Conservation (phyloP, 1,284 basidiomycete genomes). For the Cryptococcus wingfieldii region DNA sequence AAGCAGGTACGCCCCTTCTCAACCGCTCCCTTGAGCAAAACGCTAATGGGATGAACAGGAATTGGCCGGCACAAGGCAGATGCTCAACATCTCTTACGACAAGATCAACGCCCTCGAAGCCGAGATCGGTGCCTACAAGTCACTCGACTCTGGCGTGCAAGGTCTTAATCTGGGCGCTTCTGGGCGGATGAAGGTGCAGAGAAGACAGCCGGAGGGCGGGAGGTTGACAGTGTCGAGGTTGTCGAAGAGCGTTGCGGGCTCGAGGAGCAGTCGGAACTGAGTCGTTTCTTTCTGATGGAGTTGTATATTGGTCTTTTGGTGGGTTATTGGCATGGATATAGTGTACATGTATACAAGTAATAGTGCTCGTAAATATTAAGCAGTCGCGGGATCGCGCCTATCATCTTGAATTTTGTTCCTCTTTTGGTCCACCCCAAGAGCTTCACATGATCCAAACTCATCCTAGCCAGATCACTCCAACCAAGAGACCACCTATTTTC, state of each 20-base stretch:
- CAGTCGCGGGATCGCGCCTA: too few species aligned
- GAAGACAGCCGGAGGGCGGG: constrained; percentile 30
- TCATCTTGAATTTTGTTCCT: too few species aligned
- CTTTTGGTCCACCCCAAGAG: too few species aligned
- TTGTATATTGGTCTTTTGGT: background rate
- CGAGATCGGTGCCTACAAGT: constrained; percentile 29
- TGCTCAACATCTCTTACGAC: constrained; percentile 31
- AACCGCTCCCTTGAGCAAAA: background rate
- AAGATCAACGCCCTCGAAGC: constrained; percentile 15
- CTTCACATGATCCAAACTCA: too few species aligned
- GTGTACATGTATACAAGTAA: background rate
- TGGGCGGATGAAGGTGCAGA: constrained; percentile 19
- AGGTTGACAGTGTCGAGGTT: constrained; percentile 14
- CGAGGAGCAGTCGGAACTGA: background rate
- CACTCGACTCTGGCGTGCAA: constrained; percentile 13
- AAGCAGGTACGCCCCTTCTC: constrained; percentile 24
- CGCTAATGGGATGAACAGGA: constrained; percentile 17
- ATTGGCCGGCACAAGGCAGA: constrained; percentile 28
- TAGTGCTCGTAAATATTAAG: too few species aligned
- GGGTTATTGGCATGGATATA: background rate
- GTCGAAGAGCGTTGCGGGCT: constrained; percentile 16
- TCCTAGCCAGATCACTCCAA: too few species aligned
- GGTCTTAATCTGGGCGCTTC: constrained; percentile 8
- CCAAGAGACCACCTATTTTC: too few species aligned
- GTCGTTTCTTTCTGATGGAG: background rate